Evolutionary conservation across 169 alveolate genomes (phyloP).

Genomic region (Babesia bigemina): DNA sequence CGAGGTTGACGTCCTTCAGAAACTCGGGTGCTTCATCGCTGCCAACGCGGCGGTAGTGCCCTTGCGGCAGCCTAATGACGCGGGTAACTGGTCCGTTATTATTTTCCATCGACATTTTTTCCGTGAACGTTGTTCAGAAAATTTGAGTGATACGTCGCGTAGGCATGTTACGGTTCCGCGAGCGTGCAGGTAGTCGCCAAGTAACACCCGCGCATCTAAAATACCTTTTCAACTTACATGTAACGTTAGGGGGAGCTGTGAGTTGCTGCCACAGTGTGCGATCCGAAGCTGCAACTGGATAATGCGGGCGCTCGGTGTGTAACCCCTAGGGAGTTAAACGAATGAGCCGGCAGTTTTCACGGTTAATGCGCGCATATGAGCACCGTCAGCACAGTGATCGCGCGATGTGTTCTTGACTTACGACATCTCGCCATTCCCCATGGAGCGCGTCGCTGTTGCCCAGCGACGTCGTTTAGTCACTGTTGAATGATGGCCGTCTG

Average conservation of each 20-base stretch:
- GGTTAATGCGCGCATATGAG: no score
- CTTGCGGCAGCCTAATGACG: slow-evolving; percentile 32
- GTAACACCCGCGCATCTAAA: slow-evolving; percentile 1
- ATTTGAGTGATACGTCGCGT: slow-evolving; percentile 14
- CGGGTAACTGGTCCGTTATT: slow-evolving; percentile 42
- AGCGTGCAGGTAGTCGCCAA: slow-evolving; percentile 19
- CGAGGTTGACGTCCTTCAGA: slow-evolving; percentile 18
- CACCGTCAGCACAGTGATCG: no score
- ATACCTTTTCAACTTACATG: no score
- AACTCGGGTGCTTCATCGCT: slow-evolving; percentile 30
- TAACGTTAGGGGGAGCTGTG: no score
- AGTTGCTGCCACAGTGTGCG: no score
- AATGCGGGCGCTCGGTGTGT: no score
- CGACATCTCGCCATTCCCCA: slow-evolving; percentile 23
- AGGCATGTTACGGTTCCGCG: slow-evolving; percentile 18
- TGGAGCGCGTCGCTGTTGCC: not conserved
- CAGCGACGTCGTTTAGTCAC: not conserved
- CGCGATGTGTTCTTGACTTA: not conserved
- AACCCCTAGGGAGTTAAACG: no score
- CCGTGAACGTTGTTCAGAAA: not conserved
- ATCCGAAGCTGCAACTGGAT: no score
- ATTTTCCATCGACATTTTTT: slow-evolving; percentile 8
- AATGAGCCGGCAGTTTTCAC: no score
- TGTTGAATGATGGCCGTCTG: slow-evolving; percentile 5
- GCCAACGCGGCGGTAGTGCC: slow-evolving; percentile 26